These are phyloP conservation scores for Grammothele lineata DNA, from an alignment of 768 basidiomycete genomes.

Conservation along the genomic window DNA sequence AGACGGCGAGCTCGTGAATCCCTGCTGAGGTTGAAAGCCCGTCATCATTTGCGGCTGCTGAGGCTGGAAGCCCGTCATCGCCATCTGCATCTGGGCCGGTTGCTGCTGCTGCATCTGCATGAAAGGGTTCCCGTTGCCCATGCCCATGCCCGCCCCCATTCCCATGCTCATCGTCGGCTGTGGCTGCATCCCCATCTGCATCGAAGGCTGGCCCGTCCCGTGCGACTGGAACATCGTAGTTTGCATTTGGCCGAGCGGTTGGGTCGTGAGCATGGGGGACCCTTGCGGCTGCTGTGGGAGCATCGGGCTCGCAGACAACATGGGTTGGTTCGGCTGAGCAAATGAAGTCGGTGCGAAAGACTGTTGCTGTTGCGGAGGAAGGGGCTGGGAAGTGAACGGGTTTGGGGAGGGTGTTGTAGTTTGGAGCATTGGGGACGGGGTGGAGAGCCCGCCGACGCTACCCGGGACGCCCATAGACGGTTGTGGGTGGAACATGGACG, in stretches of 20 bases:
- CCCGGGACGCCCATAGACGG: not conserved
- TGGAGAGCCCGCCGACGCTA: not conserved
- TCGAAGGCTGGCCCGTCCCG: slow-evolving; percentile 18
- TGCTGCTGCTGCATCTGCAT: slow-evolving; percentile 16
- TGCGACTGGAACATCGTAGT: slow-evolving; percentile 23
- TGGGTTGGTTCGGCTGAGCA: slow-evolving; percentile 8
- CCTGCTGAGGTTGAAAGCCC: slow-evolving; percentile 1
- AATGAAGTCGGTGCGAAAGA: slow-evolving; percentile 13
- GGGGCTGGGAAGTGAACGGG: slow-evolving; percentile 16
- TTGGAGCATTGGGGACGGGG: no score
- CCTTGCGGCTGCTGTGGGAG: slow-evolving; percentile 8
- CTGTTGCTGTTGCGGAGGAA: slow-evolving; percentile 6
- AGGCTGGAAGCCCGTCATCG: slow-evolving; percentile 19
- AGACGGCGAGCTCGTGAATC: slow-evolving; percentile 20
- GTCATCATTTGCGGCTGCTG: slow-evolving; percentile 16
- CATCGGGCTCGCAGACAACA: slow-evolving; percentile 8
- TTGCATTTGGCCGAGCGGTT: slow-evolving; percentile 19
- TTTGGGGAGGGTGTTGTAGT: no score
- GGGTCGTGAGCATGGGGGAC: slow-evolving; percentile 10
- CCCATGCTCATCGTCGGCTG: slow-evolving; percentile 29
- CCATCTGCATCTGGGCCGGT: slow-evolving; percentile 30
- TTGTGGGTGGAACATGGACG: slow-evolving; percentile 12
- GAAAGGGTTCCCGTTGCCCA: slow-evolving; percentile 21
- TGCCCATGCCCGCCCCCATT: no score
- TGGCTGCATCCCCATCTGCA: slow-evolving; percentile 18